Evolutionary conservation across 2,329 filamentous ascomycete genomes (phyloP), one percentile per base, ranked within the genome.

Genomic region (Aspergillus melleus): DNA sequence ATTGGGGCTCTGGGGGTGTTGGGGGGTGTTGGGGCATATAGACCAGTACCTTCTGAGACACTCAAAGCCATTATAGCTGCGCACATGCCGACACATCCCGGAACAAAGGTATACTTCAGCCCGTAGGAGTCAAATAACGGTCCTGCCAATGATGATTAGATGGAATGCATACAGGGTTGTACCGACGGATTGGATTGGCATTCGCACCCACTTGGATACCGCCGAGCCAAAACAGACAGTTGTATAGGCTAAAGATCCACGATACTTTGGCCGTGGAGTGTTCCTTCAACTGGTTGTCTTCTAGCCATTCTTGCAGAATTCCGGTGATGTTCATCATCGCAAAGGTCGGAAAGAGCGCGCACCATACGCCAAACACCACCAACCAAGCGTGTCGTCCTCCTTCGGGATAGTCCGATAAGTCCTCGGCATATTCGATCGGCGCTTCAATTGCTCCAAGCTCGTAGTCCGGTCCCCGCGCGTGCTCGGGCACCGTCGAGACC

Each of bases 331-430:
- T 76, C 51, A 74, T 62, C 30, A 76, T 50, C 2, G 75, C 76
- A 61, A 78, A 74, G 16, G 70, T 68, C 12, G 70, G 69, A 19
- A 74, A 61, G 58, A 77, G 68, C 20, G 68, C 69, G 63, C 70
- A 76, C 64, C 69, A 76, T 3, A 73, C 70, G 1, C 76, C 77
- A 0, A 75, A 57, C 2, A 77, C 76, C 1, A 76, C 73, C 1
- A 69, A 59, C 77, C 77, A 79, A 5, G 77, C 77, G 19, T 63
- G 61, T 20, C 66, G 59, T 9, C 76, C 76, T 20, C 76, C 76
- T 22, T 79, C 76, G 4, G 77, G 76, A 57, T 47, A 55, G 10
- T 55, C 53, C 9, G 52, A 47, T 20, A 29, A 26, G 19, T 49
- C 44, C 6, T 24, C 29, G 11, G 52, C 39, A 46, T 32, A 30